A percentile compares a stretch with the other conserved stretches of the same genome.
phyloP scores from a whole-genome alignment of 2,329 filamentous ascomycete genomes.

The Hypoxylon sp. region DNA sequence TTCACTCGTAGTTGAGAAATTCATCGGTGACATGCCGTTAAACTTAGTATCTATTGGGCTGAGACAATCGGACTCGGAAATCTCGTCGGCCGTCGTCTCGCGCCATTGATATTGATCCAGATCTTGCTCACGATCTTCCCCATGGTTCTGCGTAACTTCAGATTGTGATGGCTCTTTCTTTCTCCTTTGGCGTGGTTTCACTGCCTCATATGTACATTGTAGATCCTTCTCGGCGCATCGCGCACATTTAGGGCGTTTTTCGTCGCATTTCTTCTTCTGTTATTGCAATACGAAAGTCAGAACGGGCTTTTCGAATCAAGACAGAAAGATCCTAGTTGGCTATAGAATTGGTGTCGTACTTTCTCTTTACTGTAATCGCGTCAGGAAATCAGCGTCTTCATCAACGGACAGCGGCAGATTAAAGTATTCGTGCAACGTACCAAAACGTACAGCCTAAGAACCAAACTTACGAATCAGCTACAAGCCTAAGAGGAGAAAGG shows the following conservation, averaged over 20 bases:
- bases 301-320: conserved; percentile 12
- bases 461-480: conserved; percentile 46
- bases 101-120: conserved; percentile 44
- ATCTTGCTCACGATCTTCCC: conserved; percentile 26
- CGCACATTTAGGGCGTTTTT: conserved; percentile 63
- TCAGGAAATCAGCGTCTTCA: conserved; percentile 41
- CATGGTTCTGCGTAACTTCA: conserved; percentile 33
- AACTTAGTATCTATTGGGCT: conserved; percentile 44
- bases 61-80: conserved; percentile 41
- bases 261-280: conserved; percentile 72
- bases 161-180: conserved; percentile 53
- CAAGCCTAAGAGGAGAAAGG: conserved; percentile 12
- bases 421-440: conserved; percentile 55
- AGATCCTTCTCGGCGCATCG: conserved; percentile 64
- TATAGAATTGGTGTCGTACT: conserved; percentile 54
- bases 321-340: too few relatives aligned
- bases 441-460: conserved; percentile 65
- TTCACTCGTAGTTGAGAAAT: conserved; percentile 37
- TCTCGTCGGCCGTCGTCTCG: conserved; percentile 35
- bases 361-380: conserved; percentile 64
- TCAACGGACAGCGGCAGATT: conserved; percentile 1
- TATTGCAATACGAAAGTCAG: conserved; percentile 25
- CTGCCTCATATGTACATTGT: conserved; percentile 65
- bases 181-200: conserved; percentile 59
- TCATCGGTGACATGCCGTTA: conserved; percentile 38